Evolutionary conservation across 495 filamentous ascomycete genomes (phyloP), one percentile per base, ranked within the genome.

Genomic region (Melanomma pulvis-pyrius): DNA sequence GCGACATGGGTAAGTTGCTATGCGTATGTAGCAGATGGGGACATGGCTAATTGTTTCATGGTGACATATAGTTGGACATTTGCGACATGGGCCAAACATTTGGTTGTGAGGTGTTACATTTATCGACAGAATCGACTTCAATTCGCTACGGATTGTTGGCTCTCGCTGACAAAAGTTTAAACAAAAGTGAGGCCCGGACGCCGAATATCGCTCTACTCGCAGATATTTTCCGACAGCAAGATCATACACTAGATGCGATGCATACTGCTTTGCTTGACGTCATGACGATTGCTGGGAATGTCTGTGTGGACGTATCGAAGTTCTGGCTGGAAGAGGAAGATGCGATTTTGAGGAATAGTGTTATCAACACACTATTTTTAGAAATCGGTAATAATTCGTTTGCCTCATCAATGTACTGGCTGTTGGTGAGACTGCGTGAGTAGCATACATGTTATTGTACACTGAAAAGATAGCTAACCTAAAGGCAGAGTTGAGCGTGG

Each of bases 1-100:
- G 61, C 50, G n/a, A 51, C 61, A 24, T 63, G 61, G 61, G 48
- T 63, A 29, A 28, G 39, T 54, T 15, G 24, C 15, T 3, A 9
- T n/a, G 15, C 4, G 6, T 11, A n/a, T 44, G 39, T 39, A 19
- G 17, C 46, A 34, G 5, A 25, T 8, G 26, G 11, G 19, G 12
- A 39, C 34, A 3, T 34, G 25, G 46, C 29, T 63, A n/a, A 44
- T 21, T 25, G 1, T 5, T 2, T 25, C 12, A 21, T 34, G 5
- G 3, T 24, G 25, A 8, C 1, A 17, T 24, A 26, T 36, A 48
- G 61, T n/a, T 63, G 24, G 36, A 53, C 51, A 30, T 56, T 30
- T 29, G 26, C 30, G 61, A 63, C n/a, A 12, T 55, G 17, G 56
- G 25, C 3, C 34, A 59, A 12, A 13, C 12, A 9, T 59, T 59